Evolutionary conservation across 75 land plant genomes (phyloP).

Genomic region (Sequoia sempervirens): DNA sequence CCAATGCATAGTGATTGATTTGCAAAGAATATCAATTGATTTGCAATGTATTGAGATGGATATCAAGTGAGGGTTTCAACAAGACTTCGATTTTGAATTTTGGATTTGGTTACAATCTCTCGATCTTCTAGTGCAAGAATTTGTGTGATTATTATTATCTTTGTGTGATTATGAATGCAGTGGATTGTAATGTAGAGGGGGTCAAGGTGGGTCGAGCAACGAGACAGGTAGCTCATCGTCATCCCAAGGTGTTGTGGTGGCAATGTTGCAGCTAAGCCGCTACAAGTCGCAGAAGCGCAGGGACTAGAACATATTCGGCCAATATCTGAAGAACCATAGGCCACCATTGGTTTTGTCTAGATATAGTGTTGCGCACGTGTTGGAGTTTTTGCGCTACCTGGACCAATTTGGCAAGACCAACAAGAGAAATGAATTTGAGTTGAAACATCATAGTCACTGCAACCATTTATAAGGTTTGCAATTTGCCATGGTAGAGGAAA

Average conservation of each 20-base stretch:
- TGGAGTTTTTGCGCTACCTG: conserved; percentile 62
- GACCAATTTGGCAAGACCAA: conserved; percentile 31
- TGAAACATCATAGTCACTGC: background rate
- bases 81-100: no score
- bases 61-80: background rate
- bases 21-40: no score
- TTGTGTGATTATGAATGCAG: background rate
- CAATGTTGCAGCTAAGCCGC: conserved; percentile 25
- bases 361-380: conserved; percentile 69
- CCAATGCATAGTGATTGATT: no score
- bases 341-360: conserved; percentile 58
- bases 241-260: background rate
- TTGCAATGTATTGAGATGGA: background rate
- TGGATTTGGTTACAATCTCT: no score
- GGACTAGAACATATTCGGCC: conserved; percentile 72
- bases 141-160: background rate
- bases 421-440: no score
- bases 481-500: no score
- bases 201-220: background rate
- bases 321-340: conserved; percentile 68
- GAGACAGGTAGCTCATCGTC: background rate
- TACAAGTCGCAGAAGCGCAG: conserved; percentile 60
- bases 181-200: background rate
- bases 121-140: background rate
- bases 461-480: no score